Percentiles rank a stretch among this genome's conserved stretches.
These are phyloP conservation scores for Adansonia digitata DNA, from an alignment of 345 rosid genomes.

Conservation along the genomic window DNA sequence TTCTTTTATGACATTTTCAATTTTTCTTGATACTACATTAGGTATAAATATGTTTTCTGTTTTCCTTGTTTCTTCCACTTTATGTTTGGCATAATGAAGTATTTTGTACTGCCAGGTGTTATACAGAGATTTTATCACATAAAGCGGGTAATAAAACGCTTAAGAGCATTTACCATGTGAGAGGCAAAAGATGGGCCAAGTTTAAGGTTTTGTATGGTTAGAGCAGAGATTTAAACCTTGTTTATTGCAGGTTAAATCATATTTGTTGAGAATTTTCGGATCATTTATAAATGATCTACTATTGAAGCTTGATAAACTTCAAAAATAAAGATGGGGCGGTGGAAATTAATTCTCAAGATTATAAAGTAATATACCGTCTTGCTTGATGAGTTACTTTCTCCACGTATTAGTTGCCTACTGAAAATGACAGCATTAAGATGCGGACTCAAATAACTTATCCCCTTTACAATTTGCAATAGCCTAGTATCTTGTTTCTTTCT, in stretches of 20 bases:
- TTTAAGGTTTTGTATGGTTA: not conserved
- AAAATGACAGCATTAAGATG: not conserved
- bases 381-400: not conserved
- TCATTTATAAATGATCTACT: not conserved
- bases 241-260: not conserved
- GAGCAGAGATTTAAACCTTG: not conserved
- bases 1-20: not conserved
- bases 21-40: not conserved
- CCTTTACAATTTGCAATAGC: not conserved
- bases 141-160: not conserved
- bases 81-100: not conserved
- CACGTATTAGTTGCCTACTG: not conserved
- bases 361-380: not conserved
- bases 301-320: not conserved
- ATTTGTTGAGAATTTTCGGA: not conserved
- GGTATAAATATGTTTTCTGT: not conserved
- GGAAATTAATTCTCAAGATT: not conserved
- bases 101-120: not conserved
- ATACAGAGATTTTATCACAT: not conserved
- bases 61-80: not conserved
- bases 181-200: not conserved
- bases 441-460: not conserved
- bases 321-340: not conserved
- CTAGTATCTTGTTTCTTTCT: not conserved
- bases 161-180: not conserved